Percentiles rank a stretch among this genome's conserved stretches.
Conservation (phyloP, 73 alveolate species). For the Symbiodinium natans region DNA sequence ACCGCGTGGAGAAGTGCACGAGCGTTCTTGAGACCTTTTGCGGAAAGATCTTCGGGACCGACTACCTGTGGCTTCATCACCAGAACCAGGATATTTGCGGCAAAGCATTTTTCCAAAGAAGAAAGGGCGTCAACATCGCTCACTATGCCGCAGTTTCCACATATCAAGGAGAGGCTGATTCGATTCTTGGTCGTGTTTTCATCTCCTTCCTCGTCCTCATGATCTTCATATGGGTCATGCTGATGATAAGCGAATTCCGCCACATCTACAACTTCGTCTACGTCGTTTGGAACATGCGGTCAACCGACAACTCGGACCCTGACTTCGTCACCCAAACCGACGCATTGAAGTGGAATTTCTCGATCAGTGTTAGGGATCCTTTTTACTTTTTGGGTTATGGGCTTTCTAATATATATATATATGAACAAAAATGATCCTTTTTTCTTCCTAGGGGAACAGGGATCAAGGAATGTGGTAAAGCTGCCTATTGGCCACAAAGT, state of each 20-base stretch:
- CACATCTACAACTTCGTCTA: conserved; percentile 19
- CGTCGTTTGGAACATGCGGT: conserved; percentile 28
- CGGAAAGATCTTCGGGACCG: background rate
- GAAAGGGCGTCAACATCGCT: conserved; percentile 10
- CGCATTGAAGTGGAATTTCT: no score
- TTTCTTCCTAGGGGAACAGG: no score
- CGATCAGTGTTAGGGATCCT: no score
- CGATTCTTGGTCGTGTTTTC: conserved; percentile 33
- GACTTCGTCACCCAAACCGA: background rate
- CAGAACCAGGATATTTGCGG: conserved; percentile 7
- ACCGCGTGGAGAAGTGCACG: background rate
- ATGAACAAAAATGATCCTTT: no score
- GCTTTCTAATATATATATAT: no score
- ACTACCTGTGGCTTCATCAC: conserved; percentile 47
- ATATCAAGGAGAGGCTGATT: conserved; percentile 30
- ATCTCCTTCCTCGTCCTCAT: conserved; percentile 29
- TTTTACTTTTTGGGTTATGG: no score
- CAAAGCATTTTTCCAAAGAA: background rate
- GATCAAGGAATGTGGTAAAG: background rate
- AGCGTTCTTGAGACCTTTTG: background rate
- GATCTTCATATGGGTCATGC: conserved; percentile 55
- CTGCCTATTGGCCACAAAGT: conserved; percentile 12
- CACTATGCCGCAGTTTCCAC: conserved; percentile 2
- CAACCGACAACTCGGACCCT: conserved; percentile 2
- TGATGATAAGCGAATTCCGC: conserved; percentile 32